Evolutionary conservation across 2,329 filamentous ascomycete genomes (phyloP).

Genomic region (Fusarium sulawesiense): DNA sequence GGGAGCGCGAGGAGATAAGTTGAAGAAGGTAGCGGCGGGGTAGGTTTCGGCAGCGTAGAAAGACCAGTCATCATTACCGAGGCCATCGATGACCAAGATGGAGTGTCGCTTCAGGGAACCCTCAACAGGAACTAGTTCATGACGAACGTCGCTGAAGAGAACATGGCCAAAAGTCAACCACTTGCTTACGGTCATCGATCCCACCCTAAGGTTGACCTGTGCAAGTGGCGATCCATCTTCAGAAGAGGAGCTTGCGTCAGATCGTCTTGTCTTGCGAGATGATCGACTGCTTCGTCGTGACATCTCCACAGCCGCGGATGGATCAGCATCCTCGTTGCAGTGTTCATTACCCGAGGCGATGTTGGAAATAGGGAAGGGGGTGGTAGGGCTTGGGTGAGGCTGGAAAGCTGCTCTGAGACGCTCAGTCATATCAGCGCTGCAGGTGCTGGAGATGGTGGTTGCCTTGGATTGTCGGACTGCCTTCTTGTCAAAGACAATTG

Average conservation of each 20-base stretch:
- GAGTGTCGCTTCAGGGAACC: slow-evolving; percentile 61
- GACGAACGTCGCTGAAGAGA: slow-evolving; percentile 81
- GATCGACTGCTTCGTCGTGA: slow-evolving; percentile 48
- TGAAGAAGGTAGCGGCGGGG: slow-evolving; percentile 79
- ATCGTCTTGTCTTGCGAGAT: slow-evolving; percentile 53
- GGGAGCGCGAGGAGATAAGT: slow-evolving; percentile 71
- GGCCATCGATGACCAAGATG: slow-evolving; percentile 82
- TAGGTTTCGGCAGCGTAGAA: slow-evolving; percentile 88
- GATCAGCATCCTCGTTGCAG: slow-evolving; percentile 36
- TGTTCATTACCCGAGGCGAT: slow-evolving; percentile 47
- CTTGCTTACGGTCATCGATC: slow-evolving; percentile 86
- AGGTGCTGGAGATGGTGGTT: slow-evolving; percentile 61
- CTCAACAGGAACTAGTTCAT: slow-evolving; percentile 68
- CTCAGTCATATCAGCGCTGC: slow-evolving; percentile 66
- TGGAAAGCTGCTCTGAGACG: slow-evolving; percentile 63
- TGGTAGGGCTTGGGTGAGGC: slow-evolving; percentile 55
- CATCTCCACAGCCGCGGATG: slow-evolving; percentile 47
- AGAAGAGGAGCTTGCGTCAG: slow-evolving; percentile 60
- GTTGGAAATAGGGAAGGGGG: slow-evolving; percentile 58
- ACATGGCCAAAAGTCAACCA: slow-evolving; percentile 89
- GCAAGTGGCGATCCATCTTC: slow-evolving; percentile 72
- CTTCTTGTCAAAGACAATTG: slow-evolving; percentile 51
- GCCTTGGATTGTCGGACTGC: slow-evolving; percentile 50
- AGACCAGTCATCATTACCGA: slow-evolving; percentile 90
- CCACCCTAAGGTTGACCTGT: slow-evolving; percentile 81